Base-by-base conservation (phyloP, 2,329 filamentous ascomycete genomes). In the Aspergillus sojae region DNA sequence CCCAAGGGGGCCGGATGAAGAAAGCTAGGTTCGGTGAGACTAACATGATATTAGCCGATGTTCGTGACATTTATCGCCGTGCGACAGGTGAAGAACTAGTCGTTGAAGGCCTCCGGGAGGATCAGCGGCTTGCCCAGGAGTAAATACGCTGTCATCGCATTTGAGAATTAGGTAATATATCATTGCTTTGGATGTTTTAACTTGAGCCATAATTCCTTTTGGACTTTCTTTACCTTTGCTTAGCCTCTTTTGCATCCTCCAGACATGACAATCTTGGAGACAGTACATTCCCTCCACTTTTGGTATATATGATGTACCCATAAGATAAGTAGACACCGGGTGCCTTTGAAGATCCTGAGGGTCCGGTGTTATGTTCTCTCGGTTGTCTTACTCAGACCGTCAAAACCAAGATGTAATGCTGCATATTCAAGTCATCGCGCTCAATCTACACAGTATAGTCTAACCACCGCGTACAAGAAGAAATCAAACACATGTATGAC, bases 41-140 rank as follows among this genome's bases (percentile, higher is more conserved):
- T 68, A 68, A 61, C 32, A 5, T n/a, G 39, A 52, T 58, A 63
- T 86, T 83, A 82, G 95, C 97, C 78, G 94, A 99, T 79, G 94
- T 99, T 76, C 91, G 90, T 82, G 92, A 98, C 78, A 92, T 99
- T 72, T 99, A 97, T 84, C 85, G 83, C 71, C 89, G 95, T 73
- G 91, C 90, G 70, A 88, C 90, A 65, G 93, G 93, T 61, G 88
- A 96, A 78, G 92, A 95, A 78, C 84, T 97, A 71, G 90, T 92
- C 75, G 93, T 97, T 59, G 92, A 96, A 81, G 92, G 92, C 59
- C 83, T 96, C 74, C 88, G 93, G 77, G 92, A 96, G 74, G 91
- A 90, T 48, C 77, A 80, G 68, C 72, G 71, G 55, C 70, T 80
- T 65, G 78, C 74, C 57, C 72, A 79, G 58, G 77, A 80, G 68